Evolutionary conservation across 2,329 filamentous ascomycete species (phyloP), one percentile per base, ranked within the genome.

Genomic region (Calonectria pauciramosa): DNA sequence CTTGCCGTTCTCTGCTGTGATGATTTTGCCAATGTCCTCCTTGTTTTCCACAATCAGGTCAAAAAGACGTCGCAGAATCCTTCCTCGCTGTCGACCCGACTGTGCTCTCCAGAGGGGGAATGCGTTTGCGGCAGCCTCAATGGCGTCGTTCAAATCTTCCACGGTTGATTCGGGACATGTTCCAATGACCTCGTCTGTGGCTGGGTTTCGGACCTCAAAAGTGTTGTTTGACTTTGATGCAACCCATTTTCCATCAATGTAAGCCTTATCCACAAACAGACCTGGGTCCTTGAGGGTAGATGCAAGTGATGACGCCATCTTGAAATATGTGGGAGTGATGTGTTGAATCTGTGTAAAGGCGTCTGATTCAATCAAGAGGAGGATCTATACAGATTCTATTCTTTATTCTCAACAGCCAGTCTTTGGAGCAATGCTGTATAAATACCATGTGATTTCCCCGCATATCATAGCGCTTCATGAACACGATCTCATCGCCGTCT

Each of bases 391-490:
- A 20, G 32, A 38, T 18, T 41, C 14, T 41, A 41, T 20, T 20
- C 23, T 23, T 28, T 63, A 28, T 41, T 6, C 7, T 20, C 36
- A 41, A 20, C 34, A 13, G 34, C 23, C 26, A 11, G 13, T 28
- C 34, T 63, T 18, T 63, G 56, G 56, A 63, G 5, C 16, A 38
- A 63, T 63, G 56, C 56, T 41, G 8, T 38, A 41, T 63, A 41
- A 63, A 63, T 41, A 63, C 56, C 52, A 41, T 23, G 23, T 41
- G 56, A 63, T 63, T 63, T 63, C 56, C 56, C 56, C 56, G 56
- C 56, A 63, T 16, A 63, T 63, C 36, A 13, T 20, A 9, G 6
- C 36, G 9, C 34, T 63, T n/a, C 36, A 28, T 16, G 16, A 41
- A 26, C 56, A 41, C n/a, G 23, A 16, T 41, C 34, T 38, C 16